Evolutionary conservation across 1,139 yeast species (phyloP).

Genomic region (Diutina sp.): DNA sequence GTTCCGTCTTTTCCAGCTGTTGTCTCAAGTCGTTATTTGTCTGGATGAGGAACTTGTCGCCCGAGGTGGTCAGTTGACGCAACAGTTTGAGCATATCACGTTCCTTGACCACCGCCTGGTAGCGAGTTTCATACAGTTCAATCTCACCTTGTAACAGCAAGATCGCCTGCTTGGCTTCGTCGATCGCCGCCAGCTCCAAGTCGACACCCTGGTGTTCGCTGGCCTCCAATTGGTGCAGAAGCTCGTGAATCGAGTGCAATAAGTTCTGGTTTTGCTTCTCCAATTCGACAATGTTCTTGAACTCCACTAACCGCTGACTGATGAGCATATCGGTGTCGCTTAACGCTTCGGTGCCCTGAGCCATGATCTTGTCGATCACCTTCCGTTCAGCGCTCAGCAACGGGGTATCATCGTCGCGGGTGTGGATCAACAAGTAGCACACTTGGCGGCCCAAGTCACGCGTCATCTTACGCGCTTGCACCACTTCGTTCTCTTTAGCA

Average conservation of each 20-base stretch:
- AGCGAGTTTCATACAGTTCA: conserved; percentile 32
- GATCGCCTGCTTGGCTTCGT: conserved; percentile 72
- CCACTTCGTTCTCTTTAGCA: conserved; percentile 28
- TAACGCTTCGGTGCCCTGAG: conserved; percentile 16
- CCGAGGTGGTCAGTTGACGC: conserved; percentile 4
- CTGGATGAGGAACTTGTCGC: conserved; percentile 11
- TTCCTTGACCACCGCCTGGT: conserved; percentile 45
- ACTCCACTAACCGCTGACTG: conserved; percentile 60
- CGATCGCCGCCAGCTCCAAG: conserved; percentile 46
- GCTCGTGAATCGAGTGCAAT: conserved; percentile 49
- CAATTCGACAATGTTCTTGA: conserved; percentile 53
- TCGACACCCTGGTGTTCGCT: conserved; percentile 21
- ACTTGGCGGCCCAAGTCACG: conserved; percentile 73
- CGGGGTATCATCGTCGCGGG: conserved; percentile 42
- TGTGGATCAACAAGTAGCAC: conserved; percentile 57
- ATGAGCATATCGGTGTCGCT: conserved; percentile 65
- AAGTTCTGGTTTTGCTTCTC: conserved; percentile 66
- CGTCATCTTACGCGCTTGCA: conserved; percentile 40
- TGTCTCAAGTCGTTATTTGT: conserved; percentile 16
- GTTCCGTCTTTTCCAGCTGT: conserved; percentile 17
- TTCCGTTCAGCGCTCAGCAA: conserved; percentile 44
- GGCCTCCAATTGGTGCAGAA: conserved; percentile 59
- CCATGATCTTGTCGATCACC: conserved; percentile 33
- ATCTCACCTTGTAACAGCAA: conserved; percentile 53
- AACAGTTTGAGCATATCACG: conserved; percentile 51